These are phyloP conservation scores for Debaryomyces udenii DNA, from an alignment of 1,139 yeast species.

Conservation along the genomic window DNA sequence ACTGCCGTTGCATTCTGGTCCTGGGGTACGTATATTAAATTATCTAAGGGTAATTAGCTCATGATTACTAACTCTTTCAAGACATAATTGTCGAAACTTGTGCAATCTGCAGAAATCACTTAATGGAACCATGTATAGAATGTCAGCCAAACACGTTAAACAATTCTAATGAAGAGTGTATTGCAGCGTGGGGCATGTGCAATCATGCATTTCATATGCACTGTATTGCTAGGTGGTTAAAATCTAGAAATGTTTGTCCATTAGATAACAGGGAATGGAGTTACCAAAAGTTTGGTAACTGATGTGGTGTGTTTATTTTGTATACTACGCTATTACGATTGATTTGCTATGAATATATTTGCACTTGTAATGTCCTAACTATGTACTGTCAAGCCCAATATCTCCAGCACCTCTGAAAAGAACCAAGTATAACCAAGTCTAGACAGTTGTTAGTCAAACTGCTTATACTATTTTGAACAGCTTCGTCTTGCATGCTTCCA, in stretches of 20 bases:
- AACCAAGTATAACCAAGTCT: slow-evolving; percentile 42
- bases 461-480: slow-evolving; percentile 22
- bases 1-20: slow-evolving; percentile 99
- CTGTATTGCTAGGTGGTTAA: slow-evolving; percentile 95
- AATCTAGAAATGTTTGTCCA: slow-evolving; percentile 97
- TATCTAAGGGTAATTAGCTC: not conserved
- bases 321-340: slow-evolving; percentile 5
- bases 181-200: slow-evolving; percentile 97
- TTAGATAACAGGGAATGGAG: slow-evolving; percentile 95
- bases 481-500: slow-evolving; percentile 25
- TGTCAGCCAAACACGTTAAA: slow-evolving; percentile 85
- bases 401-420: slow-evolving; percentile 37
- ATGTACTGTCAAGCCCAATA: slow-evolving; percentile 17
- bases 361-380: not conserved
- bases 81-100: slow-evolving; percentile 93
- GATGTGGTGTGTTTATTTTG: slow-evolving; percentile 7
- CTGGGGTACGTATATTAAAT: slow-evolving; percentile 65
- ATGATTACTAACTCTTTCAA: slow-evolving; percentile 28
- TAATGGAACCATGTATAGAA: slow-evolving; percentile 98
- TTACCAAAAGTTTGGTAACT: slow-evolving; percentile 73
- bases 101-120: slow-evolving; percentile 96
- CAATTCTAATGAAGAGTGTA: slow-evolving; percentile 76
- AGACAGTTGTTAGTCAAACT: slow-evolving; percentile 28
- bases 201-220: slow-evolving; percentile 95
- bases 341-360: slow-evolving; percentile 5